Evolutionary conservation across 495 filamentous ascomycete genomes (phyloP).

Genomic region (Pyronema domesticum): DNA sequence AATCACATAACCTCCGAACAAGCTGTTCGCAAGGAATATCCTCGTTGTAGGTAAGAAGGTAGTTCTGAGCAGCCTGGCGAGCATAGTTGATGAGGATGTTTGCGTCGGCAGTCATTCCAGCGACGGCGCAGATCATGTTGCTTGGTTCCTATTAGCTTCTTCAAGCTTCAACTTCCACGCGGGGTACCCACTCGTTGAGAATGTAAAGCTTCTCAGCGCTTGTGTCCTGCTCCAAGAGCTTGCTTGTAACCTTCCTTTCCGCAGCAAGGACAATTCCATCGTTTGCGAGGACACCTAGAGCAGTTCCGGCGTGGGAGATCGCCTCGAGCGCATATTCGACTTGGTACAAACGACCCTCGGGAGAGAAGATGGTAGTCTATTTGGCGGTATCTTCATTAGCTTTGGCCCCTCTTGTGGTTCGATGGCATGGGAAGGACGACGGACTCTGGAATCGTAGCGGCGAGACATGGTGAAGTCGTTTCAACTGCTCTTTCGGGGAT

Average conservation of each 20-base stretch:
- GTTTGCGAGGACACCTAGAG: slow-evolving; percentile 85
- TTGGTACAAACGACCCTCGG: slow-evolving; percentile 94
- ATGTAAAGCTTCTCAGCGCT: slow-evolving; percentile 99
- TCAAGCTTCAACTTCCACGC: neutral
- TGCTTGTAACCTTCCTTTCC: slow-evolving; percentile 99
- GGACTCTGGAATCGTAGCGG: slow-evolving; percentile 92
- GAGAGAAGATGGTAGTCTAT: slow-evolving; percentile 98
- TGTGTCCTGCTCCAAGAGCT: slow-evolving; percentile 96
- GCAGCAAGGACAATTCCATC: slow-evolving; percentile 97
- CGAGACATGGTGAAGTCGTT: slow-evolving; percentile 55
- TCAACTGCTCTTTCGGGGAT: slow-evolving; percentile 3
- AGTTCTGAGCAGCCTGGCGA: slow-evolving; percentile 85
- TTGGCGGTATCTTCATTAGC: slow-evolving; percentile 12
- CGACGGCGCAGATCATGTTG: slow-evolving; percentile 99
- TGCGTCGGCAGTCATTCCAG: slow-evolving; percentile 96
- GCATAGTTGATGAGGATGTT: slow-evolving; percentile 99
- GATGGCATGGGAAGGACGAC: slow-evolving; percentile 16
- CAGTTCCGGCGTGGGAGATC: slow-evolving; percentile 94
- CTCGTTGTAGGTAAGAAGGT: slow-evolving; percentile 98
- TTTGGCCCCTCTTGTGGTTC: slow-evolving; percentile 25
- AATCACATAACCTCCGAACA: slow-evolving; percentile 85
- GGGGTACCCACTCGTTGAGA: slow-evolving; percentile 60
- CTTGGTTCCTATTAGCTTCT: slow-evolving; percentile 29
- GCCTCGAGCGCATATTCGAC: slow-evolving; percentile 98
- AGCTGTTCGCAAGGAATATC: slow-evolving; percentile 99